A percentile compares a stretch with the other conserved stretches of the same genome.
Evolutionary conservation across 345 rosid genomes (phyloP).

Genomic region (Carallia brachiata): DNA sequence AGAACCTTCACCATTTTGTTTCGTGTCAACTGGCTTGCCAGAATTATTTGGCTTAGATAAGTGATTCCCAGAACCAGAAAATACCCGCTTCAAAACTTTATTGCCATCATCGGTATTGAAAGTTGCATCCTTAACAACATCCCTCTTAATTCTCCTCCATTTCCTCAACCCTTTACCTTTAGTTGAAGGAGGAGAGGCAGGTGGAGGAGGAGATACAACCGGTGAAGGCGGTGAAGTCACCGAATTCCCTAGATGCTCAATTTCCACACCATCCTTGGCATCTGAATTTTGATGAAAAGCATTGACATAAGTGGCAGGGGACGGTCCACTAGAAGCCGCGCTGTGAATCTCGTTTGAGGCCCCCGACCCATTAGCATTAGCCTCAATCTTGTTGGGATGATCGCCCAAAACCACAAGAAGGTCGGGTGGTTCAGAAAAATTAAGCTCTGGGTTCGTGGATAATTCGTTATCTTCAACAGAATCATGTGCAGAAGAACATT

Average conservation of each 20-base stretch:
- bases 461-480: constrained; percentile 54
- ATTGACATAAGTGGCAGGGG: constrained; percentile 8
- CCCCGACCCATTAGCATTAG: constrained; percentile 46
- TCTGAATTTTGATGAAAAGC: constrained; percentile 9
- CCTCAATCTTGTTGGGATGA: constrained; percentile 19
- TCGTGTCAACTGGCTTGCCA: constrained; percentile 23
- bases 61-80: constrained; percentile 42
- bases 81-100: constrained; percentile 64
- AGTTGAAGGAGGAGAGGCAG: constrained; percentile 28
- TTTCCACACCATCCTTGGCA: constrained; percentile 21
- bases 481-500: constrained; percentile 38
- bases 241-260: constrained; percentile 15
- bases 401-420: not conserved
- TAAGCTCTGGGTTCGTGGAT: not conserved
- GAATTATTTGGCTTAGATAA: constrained; percentile 34
- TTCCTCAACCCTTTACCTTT: constrained; percentile 79
- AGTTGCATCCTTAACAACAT: constrained; percentile 46
- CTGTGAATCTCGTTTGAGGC: constrained; percentile 22
- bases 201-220: not conserved
- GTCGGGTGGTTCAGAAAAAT: not conserved
- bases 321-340: constrained; percentile 14
- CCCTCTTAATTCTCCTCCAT: constrained; percentile 79
- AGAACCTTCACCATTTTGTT: constrained; percentile 44
- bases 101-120: constrained; percentile 33
- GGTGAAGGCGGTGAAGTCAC: constrained; percentile 14